Evolutionary conservation across 2,329 filamentous ascomycete species (phyloP), one percentile per base, ranked within the genome.

Genomic region (Trichophyton simii): DNA sequence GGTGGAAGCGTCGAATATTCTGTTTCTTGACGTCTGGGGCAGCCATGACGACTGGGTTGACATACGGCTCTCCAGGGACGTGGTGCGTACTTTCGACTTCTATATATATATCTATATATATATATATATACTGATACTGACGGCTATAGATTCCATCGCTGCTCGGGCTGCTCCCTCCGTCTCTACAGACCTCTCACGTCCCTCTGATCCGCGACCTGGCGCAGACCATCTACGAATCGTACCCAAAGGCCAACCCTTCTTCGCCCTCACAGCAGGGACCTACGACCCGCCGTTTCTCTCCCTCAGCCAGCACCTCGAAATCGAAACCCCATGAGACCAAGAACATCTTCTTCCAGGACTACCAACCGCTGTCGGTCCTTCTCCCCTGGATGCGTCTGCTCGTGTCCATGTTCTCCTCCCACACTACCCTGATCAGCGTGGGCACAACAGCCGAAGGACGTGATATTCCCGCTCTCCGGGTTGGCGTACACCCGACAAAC

Each of bases 21-120:
- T 96, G 25, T 87, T 94, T 67, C 79, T 97, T 48, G 94, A 99
- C 70, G 83, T 97, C 1, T 99, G 94, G 94, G 87, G 89, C 22
- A 90, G 88, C 67, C 88, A 86, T 4, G 79, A 85, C 18, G 82
- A 89, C 63, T 94, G 87, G 79, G 88, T 94, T 28, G 94, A 99
- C 72, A 86, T 97, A 60, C 82, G 89, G 48, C 74, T 97, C 58
- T 82, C 86, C 60, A 84, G 87, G 70, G 84, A 89, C 67, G 85
- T 89, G 66, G 83, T 96, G 70, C 67, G 80, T 38, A 8, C 75
- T 25, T 13, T n/a, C 15, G 20, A 28, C 48, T 42, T 36, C 46
- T 36, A 5, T 38, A 55, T 22, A 22, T 22, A 22, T 22, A 22
- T 22, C 1, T 46, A 62, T 55, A 54, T 36, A 5, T 38, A 55